phyloP scores from a whole-genome alignment of 805 yeast genomes.

The Ogataea pignaliae region DNA sequence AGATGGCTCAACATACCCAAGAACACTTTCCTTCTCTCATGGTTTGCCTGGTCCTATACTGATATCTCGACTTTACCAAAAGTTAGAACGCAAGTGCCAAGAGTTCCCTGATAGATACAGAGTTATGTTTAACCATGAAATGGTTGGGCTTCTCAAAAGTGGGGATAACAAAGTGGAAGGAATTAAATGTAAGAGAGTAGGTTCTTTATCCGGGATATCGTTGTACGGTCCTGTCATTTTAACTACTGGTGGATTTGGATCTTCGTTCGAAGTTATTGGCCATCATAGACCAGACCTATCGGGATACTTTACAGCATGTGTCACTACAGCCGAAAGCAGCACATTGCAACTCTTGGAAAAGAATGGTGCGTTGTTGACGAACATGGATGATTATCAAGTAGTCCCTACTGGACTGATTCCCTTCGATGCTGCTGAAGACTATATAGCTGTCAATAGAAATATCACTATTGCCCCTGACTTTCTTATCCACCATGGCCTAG shows the following conservation, averaged over 20 bases:
- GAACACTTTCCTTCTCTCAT: slow-evolving; percentile 10
- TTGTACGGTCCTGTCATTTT: slow-evolving; percentile 51
- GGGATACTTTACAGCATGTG: slow-evolving; percentile 52
- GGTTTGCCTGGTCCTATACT: slow-evolving; percentile 59
- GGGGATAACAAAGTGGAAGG: slow-evolving; percentile 20
- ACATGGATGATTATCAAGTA: slow-evolving; percentile 56
- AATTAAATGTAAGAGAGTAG: slow-evolving; percentile 23
- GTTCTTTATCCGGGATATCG: slow-evolving; percentile 22
- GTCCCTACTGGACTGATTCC: slow-evolving; percentile 63
- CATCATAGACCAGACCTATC: slow-evolving; percentile 52
- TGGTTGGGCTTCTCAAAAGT: slow-evolving; percentile 34
- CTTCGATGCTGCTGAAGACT: slow-evolving; percentile 19
- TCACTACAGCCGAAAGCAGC: slow-evolving; percentile 45
- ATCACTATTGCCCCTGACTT: slow-evolving; percentile 6
- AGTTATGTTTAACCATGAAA: slow-evolving; percentile 29
- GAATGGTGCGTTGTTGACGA: slow-evolving; percentile 47
- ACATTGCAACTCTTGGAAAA: slow-evolving; percentile 49
- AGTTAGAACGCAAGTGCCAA: slow-evolving; percentile 33
- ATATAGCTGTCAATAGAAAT: neutral
- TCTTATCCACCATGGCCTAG: slow-evolving; percentile 4
- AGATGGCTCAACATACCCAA: slow-evolving; percentile 9
- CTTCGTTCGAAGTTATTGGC: slow-evolving; percentile 42
- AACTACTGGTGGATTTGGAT: slow-evolving; percentile 66
- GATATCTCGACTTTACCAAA: slow-evolving; percentile 44
- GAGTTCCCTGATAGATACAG: slow-evolving; percentile 35